These are phyloP conservation scores for Hordeum pubiflorum DNA, from an alignment of 202 grass and related monocot species.

Conservation along the genomic window DNA sequence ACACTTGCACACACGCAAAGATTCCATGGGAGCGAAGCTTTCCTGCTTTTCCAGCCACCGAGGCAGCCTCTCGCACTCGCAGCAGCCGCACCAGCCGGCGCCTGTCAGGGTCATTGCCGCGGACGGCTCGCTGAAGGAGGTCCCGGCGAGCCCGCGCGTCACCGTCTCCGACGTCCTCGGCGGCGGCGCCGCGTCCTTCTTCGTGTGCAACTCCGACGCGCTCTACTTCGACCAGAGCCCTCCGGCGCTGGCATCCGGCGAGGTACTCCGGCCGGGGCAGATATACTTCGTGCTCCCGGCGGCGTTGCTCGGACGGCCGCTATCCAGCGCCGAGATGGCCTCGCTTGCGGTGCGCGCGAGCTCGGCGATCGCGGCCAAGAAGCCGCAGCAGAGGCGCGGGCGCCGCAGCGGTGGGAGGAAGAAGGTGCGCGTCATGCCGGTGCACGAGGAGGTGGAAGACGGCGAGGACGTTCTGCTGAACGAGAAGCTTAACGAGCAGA, in stretches of 20 bases:
- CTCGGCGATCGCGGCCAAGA: conserved; percentile 21
- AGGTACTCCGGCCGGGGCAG: conserved; percentile 29
- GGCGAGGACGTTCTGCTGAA: background rate
- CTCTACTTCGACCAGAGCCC: conserved; percentile 47
- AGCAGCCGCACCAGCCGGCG: background rate
- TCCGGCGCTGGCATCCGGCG: conserved; percentile 23
- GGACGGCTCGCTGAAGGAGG: conserved; percentile 50
- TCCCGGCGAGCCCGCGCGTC: background rate
- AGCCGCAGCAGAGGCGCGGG: background rate
- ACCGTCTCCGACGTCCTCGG: conserved; percentile 26
- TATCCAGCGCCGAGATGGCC: conserved; percentile 41
- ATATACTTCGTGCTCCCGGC: conserved; percentile 56
- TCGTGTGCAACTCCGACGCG: conserved; percentile 62
- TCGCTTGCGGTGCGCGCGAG: conserved; percentile 47
- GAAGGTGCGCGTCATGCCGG: conserved; percentile 25
- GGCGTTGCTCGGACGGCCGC: conserved; percentile 19
- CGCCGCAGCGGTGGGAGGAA: background rate
- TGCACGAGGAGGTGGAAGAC: background rate
- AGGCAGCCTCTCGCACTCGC: background rate
- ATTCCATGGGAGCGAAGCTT: conserved; percentile 48
- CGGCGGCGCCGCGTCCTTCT: background rate
- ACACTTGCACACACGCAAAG: background rate
- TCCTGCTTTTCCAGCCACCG: conserved; percentile 24
- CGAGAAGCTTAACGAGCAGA: conserved; percentile 27
- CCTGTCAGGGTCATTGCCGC: conserved; percentile 32